Evolutionary conservation across 495 filamentous ascomycete species (phyloP).

Genomic region (Tuber brumale): DNA sequence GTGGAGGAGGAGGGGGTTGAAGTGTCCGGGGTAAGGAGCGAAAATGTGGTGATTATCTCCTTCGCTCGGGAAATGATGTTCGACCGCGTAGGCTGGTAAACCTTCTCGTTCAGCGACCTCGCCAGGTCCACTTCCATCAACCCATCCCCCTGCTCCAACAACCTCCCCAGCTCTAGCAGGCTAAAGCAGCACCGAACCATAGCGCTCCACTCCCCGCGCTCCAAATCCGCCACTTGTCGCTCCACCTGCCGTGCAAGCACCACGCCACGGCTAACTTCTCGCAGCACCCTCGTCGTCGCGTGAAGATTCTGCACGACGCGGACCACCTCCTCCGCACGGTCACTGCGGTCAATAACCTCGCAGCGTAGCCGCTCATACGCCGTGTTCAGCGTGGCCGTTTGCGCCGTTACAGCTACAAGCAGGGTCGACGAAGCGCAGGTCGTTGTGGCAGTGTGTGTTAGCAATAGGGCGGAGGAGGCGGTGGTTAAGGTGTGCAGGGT

Average conservation of each 20-base stretch:
- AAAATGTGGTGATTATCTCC: slow-evolving; percentile 77
- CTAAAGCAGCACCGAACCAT: slow-evolving; percentile 73
- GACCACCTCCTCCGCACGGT: slow-evolving; percentile 70
- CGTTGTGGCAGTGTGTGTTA: slow-evolving; percentile 67
- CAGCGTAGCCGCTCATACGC: slow-evolving; percentile 75
- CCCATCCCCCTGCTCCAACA: slow-evolving; percentile 50
- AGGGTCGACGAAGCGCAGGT: slow-evolving; percentile 61
- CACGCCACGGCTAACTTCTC: slow-evolving; percentile 68
- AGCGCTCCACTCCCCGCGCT: slow-evolving; percentile 64
- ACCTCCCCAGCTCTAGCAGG: slow-evolving; percentile 61
- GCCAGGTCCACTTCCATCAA: slow-evolving; percentile 59
- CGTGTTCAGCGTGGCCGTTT: slow-evolving; percentile 70
- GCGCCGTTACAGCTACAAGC: slow-evolving; percentile 63
- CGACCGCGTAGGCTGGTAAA: slow-evolving; percentile 64
- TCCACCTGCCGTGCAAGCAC: slow-evolving; percentile 81
- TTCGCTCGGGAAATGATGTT: slow-evolving; percentile 63
- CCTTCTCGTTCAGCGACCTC: slow-evolving; percentile 57
- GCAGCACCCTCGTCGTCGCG: slow-evolving; percentile 67
- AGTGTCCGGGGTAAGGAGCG: slow-evolving; percentile 51
- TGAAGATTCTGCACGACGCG: slow-evolving; percentile 66
- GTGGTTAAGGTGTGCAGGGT: slow-evolving; percentile 88
- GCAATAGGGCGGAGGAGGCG: slow-evolving; percentile 72
- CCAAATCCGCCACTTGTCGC: slow-evolving; percentile 62
- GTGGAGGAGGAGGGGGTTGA: not conserved
- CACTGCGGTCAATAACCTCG: slow-evolving; percentile 74